phyloP scores from a whole-genome alignment of 345 rosid species.

The Erysimum cheiranthoides region DNA sequence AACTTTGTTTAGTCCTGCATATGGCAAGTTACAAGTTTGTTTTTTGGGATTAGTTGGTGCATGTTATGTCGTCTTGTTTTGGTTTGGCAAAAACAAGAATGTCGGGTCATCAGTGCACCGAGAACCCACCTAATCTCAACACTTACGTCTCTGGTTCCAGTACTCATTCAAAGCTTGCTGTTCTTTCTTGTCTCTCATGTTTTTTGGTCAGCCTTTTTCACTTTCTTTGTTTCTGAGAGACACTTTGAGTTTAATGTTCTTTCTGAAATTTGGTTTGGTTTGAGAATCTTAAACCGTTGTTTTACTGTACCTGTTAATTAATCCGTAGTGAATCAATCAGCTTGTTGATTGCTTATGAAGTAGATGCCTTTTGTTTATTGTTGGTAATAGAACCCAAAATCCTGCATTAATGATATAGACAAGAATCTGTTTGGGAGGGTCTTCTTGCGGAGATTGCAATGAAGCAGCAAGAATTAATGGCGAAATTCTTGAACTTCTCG shows the following conservation, averaged over 20 bases:
- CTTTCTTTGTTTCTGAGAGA: too few species aligned
- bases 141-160: slow-evolving; percentile 68
- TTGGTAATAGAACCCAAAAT: too few species aligned
- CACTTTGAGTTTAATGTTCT: not conserved
- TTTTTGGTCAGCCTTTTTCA: slow-evolving; percentile 53
- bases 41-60: too few species aligned
- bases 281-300: slow-evolving; percentile 10
- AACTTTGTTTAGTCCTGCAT: too few species aligned
- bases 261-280: not conserved
- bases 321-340: not conserved
- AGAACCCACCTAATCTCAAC: slow-evolving; percentile 71
- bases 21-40: too few species aligned
- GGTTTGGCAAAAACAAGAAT: slow-evolving; percentile 31
- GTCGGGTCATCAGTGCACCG: slow-evolving; percentile 72
- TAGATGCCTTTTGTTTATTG: not conserved
- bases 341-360: slow-evolving; percentile 20
- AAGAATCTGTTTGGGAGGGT: too few species aligned
- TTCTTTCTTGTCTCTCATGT: slow-evolving; percentile 72
- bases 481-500: too few species aligned
- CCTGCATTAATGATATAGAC: too few species aligned
- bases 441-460: too few species aligned
- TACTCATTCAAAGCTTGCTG: slow-evolving; percentile 57
- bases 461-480: too few species aligned
- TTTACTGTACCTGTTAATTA: slow-evolving; percentile 41
- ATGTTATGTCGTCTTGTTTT: too few species aligned